Evolutionary conservation across 345 rosid species (phyloP), one percentile per base, ranked within the genome.

Genomic region (Raphanus sativus): DNA sequence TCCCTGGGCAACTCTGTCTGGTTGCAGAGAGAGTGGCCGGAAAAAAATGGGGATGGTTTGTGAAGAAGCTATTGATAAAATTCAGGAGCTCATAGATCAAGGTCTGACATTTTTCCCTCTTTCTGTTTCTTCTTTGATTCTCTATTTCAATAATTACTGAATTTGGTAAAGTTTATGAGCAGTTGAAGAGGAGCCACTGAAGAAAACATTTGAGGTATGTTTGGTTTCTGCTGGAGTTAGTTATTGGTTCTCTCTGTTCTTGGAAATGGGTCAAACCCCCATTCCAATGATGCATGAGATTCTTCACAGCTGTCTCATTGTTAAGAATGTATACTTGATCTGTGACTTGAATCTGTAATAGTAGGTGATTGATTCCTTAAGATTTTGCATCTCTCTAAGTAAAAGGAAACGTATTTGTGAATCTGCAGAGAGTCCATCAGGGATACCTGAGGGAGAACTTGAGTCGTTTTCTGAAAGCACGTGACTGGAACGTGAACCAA

Each of bases 381-480:
- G 38, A 28, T 28, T 48, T 48, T n/a, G 2, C 26, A 48, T n/a
- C 50, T 67, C 71, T 67, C 25, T n/a, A 26, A 38, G n/a, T 32
- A 45, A n/a, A 38, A 9, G 3, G 8, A 15, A 67, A 67, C 26
- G 60, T 67, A 0, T 70, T 69, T 74, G 50, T 67, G 78, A 54
- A 79, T 78, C 60, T 85, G 65, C 86, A 95, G 98, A 89, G 83
- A 68, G 62, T 95, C 65, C 98, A 95, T 77, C 98, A 92, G 64
- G 98, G 99, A 11, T 85, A 83, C 82, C 85, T 86, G 42, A 75
- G 82, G 55, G 96, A 91, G 84, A 89, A 86, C 50, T 77, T 91
- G 80, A 66, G 67, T 58, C 97, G 98, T 74, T 95, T 92, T 79
- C 87, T 95, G 38, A 92, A 88, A 86, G 98, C 98, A 59, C 83